Evolutionary conservation across 352 stramenopile species (phyloP).

Genomic region (Salisapilia sapeloensis): DNA sequence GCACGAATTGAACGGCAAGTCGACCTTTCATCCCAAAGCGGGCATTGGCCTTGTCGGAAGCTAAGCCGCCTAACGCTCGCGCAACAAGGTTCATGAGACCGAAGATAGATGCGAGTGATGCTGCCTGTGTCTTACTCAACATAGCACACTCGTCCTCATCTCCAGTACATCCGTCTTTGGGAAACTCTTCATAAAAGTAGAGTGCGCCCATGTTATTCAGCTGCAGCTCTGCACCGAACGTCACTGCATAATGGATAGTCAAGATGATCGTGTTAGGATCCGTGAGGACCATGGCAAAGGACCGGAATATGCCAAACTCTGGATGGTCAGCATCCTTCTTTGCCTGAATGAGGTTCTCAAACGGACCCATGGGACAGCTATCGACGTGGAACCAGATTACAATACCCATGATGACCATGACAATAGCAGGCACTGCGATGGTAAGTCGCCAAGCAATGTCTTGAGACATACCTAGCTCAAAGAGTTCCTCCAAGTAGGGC

Average conservation of each 20-base stretch:
- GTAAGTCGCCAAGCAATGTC: slow-evolving; percentile 86
- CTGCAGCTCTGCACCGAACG: slow-evolving; percentile 91
- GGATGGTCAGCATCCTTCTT: slow-evolving; percentile 24
- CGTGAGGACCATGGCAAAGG: slow-evolving; percentile 35
- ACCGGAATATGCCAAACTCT: slow-evolving; percentile 11
- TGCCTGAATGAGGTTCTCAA: slow-evolving; percentile 60
- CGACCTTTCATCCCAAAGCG: slow-evolving; percentile 82
- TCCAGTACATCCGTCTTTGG: slow-evolving; percentile 20
- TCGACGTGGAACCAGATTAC: slow-evolving; percentile 66
- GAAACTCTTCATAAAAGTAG: slow-evolving; percentile 88
- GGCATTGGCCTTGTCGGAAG: slow-evolving; percentile 73
- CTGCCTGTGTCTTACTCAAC: slow-evolving; percentile 43
- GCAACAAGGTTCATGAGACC: slow-evolving; percentile 91
- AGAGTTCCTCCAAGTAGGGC: slow-evolving; percentile 71
- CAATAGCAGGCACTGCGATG: slow-evolving; percentile 75
- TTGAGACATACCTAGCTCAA: slow-evolving; percentile 46
- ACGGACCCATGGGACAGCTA: slow-evolving; percentile 86
- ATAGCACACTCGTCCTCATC: slow-evolving; percentile 13
- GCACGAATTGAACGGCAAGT: slow-evolving; percentile 65
- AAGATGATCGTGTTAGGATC: slow-evolving; percentile 87
- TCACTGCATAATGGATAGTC: slow-evolving; percentile 86
- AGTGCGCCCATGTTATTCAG: slow-evolving; percentile 91
- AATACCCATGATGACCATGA: slow-evolving; percentile 67
- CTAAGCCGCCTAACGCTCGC: slow-evolving; percentile 71
- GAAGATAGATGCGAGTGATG: slow-evolving; percentile 83